phyloP scores from a whole-genome alignment of 345 rosid species.

The Geranium brycei region DNA sequence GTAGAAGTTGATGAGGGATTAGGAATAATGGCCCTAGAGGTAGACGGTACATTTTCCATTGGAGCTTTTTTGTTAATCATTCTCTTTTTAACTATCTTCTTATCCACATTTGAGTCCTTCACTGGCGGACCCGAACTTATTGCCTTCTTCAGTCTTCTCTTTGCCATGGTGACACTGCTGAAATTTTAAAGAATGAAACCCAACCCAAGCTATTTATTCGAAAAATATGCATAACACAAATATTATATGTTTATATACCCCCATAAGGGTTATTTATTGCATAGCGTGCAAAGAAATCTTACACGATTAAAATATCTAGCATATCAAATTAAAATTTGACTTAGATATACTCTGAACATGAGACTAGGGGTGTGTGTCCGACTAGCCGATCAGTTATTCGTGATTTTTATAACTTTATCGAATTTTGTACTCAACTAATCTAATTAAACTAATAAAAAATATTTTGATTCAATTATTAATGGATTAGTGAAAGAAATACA shows the following conservation, averaged over 20 bases:
- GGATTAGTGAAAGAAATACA: too few species aligned
- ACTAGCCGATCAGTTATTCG: too few species aligned
- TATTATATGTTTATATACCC: not conserved
- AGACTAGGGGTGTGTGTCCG: not conserved
- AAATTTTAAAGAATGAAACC: not conserved
- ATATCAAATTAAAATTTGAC: not conserved
- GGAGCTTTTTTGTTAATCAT: too few species aligned
- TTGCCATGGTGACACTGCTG: not conserved
- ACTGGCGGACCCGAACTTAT: not conserved
- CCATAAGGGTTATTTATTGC: not conserved
- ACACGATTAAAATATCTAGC: not conserved
- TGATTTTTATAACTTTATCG: too few species aligned
- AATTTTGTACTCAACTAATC: too few species aligned
- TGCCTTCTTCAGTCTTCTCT: not conserved
- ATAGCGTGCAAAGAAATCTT: not conserved
- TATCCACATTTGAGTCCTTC: not conserved
- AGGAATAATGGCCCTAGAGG: not conserved
- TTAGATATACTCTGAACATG: not conserved
- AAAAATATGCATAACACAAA: not conserved
- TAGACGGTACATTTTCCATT: not conserved
- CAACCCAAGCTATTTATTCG: not conserved
- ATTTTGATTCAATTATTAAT: too few species aligned
- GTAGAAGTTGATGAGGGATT: not conserved
- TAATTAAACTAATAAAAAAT: too few species aligned
- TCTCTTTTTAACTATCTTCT: not conserved